phyloP scores from a whole-genome alignment of 768 basidiomycete species.

The Hydnomerulius pinastri region DNA sequence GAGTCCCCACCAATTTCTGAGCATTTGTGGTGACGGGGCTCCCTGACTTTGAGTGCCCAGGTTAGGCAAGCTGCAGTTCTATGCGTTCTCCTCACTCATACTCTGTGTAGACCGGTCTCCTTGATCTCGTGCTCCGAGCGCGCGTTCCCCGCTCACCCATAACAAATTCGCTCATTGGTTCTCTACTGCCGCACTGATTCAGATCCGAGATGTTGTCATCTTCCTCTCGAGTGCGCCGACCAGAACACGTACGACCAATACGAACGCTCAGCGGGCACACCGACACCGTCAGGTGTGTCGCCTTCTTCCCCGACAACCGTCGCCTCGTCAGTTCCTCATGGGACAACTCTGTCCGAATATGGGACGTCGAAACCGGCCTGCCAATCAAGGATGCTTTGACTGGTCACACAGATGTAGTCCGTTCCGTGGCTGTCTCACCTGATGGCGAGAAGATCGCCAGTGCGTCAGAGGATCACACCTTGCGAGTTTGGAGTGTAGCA shows the following conservation, averaged over 20 bases:
- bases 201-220: conserved; percentile 22
- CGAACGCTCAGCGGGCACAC: conserved; percentile 34
- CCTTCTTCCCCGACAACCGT: conserved; percentile 30
- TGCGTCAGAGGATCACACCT: conserved; percentile 29
- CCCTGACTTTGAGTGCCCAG: background rate
- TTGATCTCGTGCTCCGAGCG: background rate
- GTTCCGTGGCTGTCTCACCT: conserved; percentile 32
- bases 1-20: background rate
- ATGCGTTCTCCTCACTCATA: background rate
- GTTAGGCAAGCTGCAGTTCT: background rate
- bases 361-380: conserved; percentile 25
- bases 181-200: background rate
- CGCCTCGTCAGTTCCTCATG: conserved; percentile 26
- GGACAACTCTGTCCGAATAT: conserved; percentile 28
- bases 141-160: background rate
- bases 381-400: conserved; percentile 16
- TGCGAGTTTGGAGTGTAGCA: conserved; percentile 30
- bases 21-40: background rate
- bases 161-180: background rate
- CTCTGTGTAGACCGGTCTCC: background rate
- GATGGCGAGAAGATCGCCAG: conserved; percentile 28
- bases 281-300: conserved; percentile 26
- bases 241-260: conserved; percentile 26
- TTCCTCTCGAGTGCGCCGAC: conserved; percentile 18
- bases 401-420: conserved; percentile 31